A percentile compares a stretch with the other conserved stretches of the same genome.
phyloP scores from a whole-genome alignment of 306 rosid genomes.

The Notholithocarpus densiflorus region DNA sequence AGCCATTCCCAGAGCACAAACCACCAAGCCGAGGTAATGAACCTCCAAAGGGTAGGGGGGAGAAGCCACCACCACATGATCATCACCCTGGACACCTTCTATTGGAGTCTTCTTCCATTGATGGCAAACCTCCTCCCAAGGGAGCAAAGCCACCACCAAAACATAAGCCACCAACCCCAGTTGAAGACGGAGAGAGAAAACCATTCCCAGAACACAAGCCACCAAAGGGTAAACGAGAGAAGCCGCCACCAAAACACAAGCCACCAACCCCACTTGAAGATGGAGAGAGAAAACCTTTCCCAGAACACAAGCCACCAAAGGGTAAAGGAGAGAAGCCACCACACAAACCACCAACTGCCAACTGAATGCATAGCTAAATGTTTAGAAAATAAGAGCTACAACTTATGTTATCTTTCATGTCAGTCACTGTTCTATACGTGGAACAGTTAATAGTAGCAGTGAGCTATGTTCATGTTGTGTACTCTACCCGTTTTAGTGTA shows the following conservation, averaged over 20 bases:
- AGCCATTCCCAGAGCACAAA: too few species aligned
- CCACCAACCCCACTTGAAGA: too few species aligned
- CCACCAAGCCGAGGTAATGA: not conserved
- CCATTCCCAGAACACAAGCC: too few species aligned
- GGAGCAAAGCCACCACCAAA: too few species aligned
- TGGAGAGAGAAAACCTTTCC: too few species aligned
- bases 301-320: too few species aligned
- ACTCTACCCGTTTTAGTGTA: not conserved
- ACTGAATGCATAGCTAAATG: not conserved
- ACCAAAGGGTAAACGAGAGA: too few species aligned
- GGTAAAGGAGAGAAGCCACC: not conserved
- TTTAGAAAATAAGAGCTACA: not conserved
- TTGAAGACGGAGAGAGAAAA: too few species aligned
- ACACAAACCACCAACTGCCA: not conserved
- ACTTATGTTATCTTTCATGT: not conserved
- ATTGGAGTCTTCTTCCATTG: too few species aligned
- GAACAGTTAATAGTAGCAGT: not conserved
- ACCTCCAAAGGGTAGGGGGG: not conserved
- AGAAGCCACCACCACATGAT: constrained; percentile 5
- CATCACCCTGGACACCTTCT: not conserved
- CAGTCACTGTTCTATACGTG: not conserved
- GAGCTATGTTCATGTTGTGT: not conserved
- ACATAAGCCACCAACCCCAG: too few species aligned
- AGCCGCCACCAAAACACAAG: too few species aligned
- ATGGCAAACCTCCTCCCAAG: too few species aligned